Conservation (phyloP, 176 grass and related monocot genomes). For the Hyparrhenia diplandra region DNA sequence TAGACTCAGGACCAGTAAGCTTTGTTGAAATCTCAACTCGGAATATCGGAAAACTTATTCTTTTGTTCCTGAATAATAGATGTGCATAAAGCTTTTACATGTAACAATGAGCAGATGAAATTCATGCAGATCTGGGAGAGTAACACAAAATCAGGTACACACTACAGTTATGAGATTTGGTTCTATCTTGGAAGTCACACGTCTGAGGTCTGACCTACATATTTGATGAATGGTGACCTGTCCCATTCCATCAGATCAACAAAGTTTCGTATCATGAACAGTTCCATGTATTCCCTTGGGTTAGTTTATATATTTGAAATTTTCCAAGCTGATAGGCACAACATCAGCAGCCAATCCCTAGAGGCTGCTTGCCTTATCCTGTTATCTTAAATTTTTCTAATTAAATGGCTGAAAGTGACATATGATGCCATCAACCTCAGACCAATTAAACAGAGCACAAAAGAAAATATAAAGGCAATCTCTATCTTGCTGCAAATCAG, state of each 20-base stretch:
- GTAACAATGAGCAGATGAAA: slow-evolving; percentile 7
- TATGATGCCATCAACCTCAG: slow-evolving; percentile 24
- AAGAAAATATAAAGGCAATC: background rate
- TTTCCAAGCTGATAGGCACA: background rate
- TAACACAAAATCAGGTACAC: background rate
- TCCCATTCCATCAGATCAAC: slow-evolving; percentile 13
- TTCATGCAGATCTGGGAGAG: background rate
- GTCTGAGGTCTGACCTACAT: slow-evolving; percentile 20
- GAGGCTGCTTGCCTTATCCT: slow-evolving; percentile 8
- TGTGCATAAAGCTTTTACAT: slow-evolving; percentile 1
- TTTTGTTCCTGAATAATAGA: background rate
- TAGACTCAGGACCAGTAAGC: background rate
- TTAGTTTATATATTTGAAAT: slow-evolving; percentile 1
- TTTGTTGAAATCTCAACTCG: background rate
- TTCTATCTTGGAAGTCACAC: slow-evolving; percentile 1
- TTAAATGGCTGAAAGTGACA: background rate
- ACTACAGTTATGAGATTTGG: background rate
- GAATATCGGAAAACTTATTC: background rate
- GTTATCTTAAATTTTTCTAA: background rate
- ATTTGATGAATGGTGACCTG: slow-evolving; percentile 27
- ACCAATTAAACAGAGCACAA: slow-evolving; percentile 7
- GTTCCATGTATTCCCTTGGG: slow-evolving; percentile 11
- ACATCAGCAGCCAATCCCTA: slow-evolving; percentile 12
- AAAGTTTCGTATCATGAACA: slow-evolving; percentile 10
- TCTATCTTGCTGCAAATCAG: background rate